Conservation (phyloP, 768 basidiomycete genomes). For the Psilocybe cubensis region DNA sequence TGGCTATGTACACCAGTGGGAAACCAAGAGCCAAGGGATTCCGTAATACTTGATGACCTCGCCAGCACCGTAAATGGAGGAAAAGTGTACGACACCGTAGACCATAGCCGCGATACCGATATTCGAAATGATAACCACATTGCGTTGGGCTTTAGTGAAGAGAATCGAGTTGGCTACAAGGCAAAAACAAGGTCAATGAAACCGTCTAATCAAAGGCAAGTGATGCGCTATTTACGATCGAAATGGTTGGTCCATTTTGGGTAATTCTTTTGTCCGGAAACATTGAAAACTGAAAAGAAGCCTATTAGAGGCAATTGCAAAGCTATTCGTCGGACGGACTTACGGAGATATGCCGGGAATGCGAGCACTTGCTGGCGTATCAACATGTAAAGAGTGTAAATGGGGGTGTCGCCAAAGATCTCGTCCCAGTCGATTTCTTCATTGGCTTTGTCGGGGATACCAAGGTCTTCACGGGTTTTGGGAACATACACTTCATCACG, state of each 20-base stretch:
- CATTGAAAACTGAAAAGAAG: conserved; percentile 54
- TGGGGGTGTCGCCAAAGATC: conserved; percentile 60
- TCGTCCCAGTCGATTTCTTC: conserved; percentile 54
- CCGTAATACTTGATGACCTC: conserved; percentile 52
- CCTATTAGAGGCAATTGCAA: conserved; percentile 15
- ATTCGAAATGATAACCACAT: conserved; percentile 59
- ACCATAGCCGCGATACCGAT: conserved; percentile 56
- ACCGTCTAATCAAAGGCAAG: neutral
- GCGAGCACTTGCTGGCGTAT: conserved; percentile 61
- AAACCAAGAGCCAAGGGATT: conserved; percentile 58
- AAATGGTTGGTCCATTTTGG: conserved; percentile 72
- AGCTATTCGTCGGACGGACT: conserved; percentile 23
- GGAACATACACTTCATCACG: conserved; percentile 64
- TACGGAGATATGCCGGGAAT: conserved; percentile 64
- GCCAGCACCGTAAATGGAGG: conserved; percentile 37
- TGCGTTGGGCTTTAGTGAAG: conserved; percentile 55
- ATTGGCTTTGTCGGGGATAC: conserved; percentile 43
- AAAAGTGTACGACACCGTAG: conserved; percentile 39
- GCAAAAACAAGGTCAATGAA: neutral
- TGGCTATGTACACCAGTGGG: conserved; percentile 52
- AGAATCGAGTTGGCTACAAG: conserved; percentile 55
- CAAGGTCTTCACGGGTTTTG: conserved; percentile 58
- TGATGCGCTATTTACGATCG: conserved; percentile 46
- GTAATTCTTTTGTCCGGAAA: conserved; percentile 62
- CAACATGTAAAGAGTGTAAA: conserved; percentile 60